Evolutionary conservation across 176 grass and related monocot species (phyloP), one percentile per base, ranked within the genome.

Genomic region (Oryza australiensis): DNA sequence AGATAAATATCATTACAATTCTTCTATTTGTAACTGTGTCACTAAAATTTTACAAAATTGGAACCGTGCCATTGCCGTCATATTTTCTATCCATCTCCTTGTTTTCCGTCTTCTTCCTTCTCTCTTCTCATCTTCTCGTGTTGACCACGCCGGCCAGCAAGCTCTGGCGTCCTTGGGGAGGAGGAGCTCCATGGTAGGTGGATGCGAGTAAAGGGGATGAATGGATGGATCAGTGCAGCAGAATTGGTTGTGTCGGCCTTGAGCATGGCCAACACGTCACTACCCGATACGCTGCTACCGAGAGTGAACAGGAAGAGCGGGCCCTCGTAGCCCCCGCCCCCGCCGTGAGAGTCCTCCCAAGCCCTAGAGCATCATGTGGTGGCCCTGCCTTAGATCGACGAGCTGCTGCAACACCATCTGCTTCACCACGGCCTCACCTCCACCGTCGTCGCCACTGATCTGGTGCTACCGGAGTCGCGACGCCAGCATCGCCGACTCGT

Each of bases 381-480:
- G n/a, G n/a, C n/a, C n/a, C n/a, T n/a, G 88, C 80, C 78, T 75
- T 73, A 82, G 63, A 76, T 88, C 82, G 72, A 73, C 70, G 16
- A 91, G 49, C 74, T 82, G 92, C 82, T 89, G 88, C 32, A 92
- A 51, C 86, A 89, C 78, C 92, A 94, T 92, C 62, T 82, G 83
- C 40, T 98, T 98, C 67, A 51, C 74, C 2, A 74, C 28, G 20
- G 41, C 82, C 0, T 66, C 70, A 14, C n/a, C n/a, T n/a, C n/a
- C n/a, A n/a, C n/a, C 78, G 0, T 11, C 49, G 41, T 82, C 82
- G 83, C 92, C 86, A 84, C 86, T 76, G 79, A 98, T 98, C 84
- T 94, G 95, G 86, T 98, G 88, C 81, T 94, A 88, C 71, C 86
- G 86, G 20, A 98, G 86, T 63, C 88, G 86, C 53, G 72, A 91